Evolutionary conservation across 768 basidiomycete genomes (phyloP), one percentile per base, ranked within the genome.

Genomic region (Boletus reticuloceps): DNA sequence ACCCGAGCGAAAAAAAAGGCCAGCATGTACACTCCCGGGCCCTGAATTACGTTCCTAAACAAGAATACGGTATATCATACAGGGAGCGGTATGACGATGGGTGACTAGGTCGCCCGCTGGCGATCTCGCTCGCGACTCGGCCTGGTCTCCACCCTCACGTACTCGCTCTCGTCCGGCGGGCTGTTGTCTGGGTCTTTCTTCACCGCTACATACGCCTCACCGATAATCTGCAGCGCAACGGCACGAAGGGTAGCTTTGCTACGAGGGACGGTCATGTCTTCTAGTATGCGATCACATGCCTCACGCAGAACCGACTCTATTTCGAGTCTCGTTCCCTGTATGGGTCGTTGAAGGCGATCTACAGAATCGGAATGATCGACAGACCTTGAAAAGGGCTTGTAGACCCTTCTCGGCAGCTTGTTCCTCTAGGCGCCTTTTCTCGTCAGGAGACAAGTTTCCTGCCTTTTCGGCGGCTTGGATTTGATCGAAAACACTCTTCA

Each of bases 401-500:
- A 95, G 70, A 13, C 91, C 94, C 70, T 94, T 95, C 75, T 95
- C 93, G 0, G 94, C 93, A 1, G 94, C 94, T 64, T 93, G 89
- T 62, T 95, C 94, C 66, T 96, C 94, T 1, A 96, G 74, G 53
- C 85, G 82, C 67, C 81, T 84, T 74, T 84, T 87, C 73, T 94
- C 90, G 41, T 93, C 92, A 0, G 86, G 82, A 29, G 75, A 77
- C 39, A 94, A 72, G 55, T 86, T 90, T 1, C 93, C 93, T 3
- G 88, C 85, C 65, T 88, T 86, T 70, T 95, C 93, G 0, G 92
- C 93, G 0, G 90, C 90, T 69, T 91, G 87, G 27, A 96, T 90
- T 68, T 94, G 92, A 67, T 95, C 93, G 53, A 95, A 96, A 0
- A 94, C 90, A 12, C 80, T 76, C 72, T 95, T 95, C 55, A 95